Evolutionary conservation across 805 yeast genomes (phyloP), one percentile per base, ranked within the genome.

Genomic region (Metschnikowia matae): DNA sequence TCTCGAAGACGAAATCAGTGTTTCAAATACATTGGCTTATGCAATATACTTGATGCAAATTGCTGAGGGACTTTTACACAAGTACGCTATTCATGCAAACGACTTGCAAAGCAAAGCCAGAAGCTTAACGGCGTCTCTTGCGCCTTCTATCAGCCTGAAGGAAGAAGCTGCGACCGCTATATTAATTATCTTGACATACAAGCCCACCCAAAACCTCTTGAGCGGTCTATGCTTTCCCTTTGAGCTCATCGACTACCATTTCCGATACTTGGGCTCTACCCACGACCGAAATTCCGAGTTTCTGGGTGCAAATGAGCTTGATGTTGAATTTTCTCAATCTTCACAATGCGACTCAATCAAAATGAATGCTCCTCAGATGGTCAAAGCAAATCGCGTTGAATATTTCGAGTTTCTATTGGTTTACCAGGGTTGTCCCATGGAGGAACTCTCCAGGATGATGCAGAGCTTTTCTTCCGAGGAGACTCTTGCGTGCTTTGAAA

Each of bases 181-280:
- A 3, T 21, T 35, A 14, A 15, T 33, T 10, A 14, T 53, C 10
- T 37, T 48, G 36, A 31, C 18, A 11, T 39, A 35, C 21, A 32
- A 20, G 13, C 48, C 51, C 15, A 8, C 23, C 4, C 44, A 31
- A 10, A 48, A 48, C 7, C 31, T 40, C 11, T 42, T 55, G 10
- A 43, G 23, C 8, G 48, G 48, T 8, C 36, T 51, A 14, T 51
- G 44, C n/a, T 53, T 55, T 26, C 58, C 58, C 8, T 49, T 51
- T 33, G 58, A 55, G 29, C 39, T 53, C 13, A 43, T 55, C 15
- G 53, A 55, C 26, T 53, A 53, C 31, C 53, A 54, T 33, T 45
- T 49, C 29, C 50, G 40, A 6, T 53, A 32, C 36, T 34, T 45
- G 38, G 38, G 21, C 5, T 33, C 45, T 13, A n/a, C 6, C 3